Base-by-base conservation (phyloP, 495 filamentous ascomycete species). In the Hypomontagnella submonticulosa region DNA sequence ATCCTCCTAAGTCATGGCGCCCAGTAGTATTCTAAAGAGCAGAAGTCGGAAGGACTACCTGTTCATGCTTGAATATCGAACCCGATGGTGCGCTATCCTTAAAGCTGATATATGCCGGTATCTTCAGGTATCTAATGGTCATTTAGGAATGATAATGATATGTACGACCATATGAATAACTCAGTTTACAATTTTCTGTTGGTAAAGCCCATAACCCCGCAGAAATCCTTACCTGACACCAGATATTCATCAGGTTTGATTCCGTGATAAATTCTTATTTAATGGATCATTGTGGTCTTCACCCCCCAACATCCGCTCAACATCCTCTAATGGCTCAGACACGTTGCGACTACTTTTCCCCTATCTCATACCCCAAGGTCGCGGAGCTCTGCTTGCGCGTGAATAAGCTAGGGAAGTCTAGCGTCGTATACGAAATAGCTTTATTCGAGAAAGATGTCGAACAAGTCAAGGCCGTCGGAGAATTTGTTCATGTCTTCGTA, bases 221-320 rank as follows among this genome's bases (percentile, higher is more conserved):
- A 11, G 9, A 34, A 32, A 23, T 12, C 4, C 11, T 16, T 41
- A 11, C 37, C 54, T 71, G 23, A 65, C 52, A 23, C 46, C 19
- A 34, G 27, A 27, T 2, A 52, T n/a, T 15, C 13, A 20, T 49
- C 53, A 81, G 79, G 20, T 88, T 88, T 77, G 94, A 99, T 79
- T 92, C 91, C 4, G 87, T 97, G 63, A 88, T 96, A 69, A 99
- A 97, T 79, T 82, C 87, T 41, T 99, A 95, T 74, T 85, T 99
- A 4, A 92, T 96, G 54, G 79, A 88, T 33, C 77, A 91, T 57
- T 97, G 92, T 74, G 85, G 84, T 16, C 84, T 95, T 61, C 79
- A 89, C 53, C 95, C 93, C 1, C 82, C 87, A 1, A 81, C 81
- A 0, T 89, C 87, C 27, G 76, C 81, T 20, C 88, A 92, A 55